Conservation (phyloP, 352 stramenopile species). For the Globisporangium carolinianum region DNA sequence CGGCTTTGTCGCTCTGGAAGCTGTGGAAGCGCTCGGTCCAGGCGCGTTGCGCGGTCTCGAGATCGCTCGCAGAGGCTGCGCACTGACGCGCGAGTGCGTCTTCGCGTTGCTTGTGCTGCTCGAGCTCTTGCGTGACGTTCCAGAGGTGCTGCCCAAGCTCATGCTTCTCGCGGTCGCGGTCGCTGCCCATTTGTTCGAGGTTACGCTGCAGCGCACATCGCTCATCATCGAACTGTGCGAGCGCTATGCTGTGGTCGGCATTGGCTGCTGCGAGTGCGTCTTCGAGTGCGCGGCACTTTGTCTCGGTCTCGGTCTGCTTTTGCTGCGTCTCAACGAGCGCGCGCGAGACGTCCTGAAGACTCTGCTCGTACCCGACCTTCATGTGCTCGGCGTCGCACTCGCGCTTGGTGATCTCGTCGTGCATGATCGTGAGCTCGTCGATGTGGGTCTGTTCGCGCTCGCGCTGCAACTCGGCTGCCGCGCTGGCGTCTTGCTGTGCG, state of each 20-base stretch:
- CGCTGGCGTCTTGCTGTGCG: constrained; percentile 28
- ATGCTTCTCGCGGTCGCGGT: constrained; percentile 32
- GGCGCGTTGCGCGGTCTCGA: constrained; percentile 19
- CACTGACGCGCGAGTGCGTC: constrained; percentile 18
- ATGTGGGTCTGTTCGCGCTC: constrained; percentile 28
- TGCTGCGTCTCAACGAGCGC: constrained; percentile 25
- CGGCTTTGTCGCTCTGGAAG: constrained; percentile 32
- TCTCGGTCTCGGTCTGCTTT: constrained; percentile 16
- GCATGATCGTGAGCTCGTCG: constrained; percentile 51
- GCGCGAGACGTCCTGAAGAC: constrained; percentile 18
- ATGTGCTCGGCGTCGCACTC: constrained; percentile 27
- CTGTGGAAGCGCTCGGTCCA: constrained; percentile 37
- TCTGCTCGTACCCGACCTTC: constrained; percentile 29
- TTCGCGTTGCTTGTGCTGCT: constrained; percentile 23
- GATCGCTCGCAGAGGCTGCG: constrained; percentile 11
- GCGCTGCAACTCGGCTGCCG: constrained; percentile 21
- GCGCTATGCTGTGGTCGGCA: constrained; percentile 10
- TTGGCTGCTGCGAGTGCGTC: constrained; percentile 17
- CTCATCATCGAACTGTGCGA: constrained; percentile 16
- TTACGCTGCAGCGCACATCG: constrained; percentile 6
- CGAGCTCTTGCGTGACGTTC: constrained; percentile 44
- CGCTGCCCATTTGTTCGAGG: constrained; percentile 6
- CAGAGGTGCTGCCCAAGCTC: constrained; percentile 59
- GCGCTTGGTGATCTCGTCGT: constrained; percentile 45
- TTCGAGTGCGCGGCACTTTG: constrained; percentile 11